Evolutionary conservation across 495 filamentous ascomycete species (phyloP).

Genomic region (Immersiella caudata): DNA sequence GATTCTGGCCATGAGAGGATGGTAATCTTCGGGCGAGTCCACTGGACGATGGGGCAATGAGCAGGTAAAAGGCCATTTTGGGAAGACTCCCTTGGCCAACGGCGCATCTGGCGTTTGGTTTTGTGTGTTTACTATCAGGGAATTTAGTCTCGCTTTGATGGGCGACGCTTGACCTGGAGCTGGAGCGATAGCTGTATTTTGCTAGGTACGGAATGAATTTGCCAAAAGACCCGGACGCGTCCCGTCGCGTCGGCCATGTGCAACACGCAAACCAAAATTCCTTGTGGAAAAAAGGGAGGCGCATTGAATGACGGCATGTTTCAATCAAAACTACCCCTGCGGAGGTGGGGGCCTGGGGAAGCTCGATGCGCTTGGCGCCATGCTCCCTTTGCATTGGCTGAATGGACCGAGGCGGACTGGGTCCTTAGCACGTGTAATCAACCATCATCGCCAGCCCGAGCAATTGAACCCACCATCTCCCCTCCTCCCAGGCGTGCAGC

Average conservation of each 20-base stretch:
- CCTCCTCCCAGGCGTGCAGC: background rate
- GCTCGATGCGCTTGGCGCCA: slow-evolving; percentile 5
- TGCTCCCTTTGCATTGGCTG: slow-evolving; percentile 8
- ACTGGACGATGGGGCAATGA: slow-evolving; percentile 4
- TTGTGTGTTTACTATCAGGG: background rate
- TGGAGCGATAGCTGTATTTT: background rate
- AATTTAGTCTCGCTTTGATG: background rate
- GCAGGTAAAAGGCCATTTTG: slow-evolving; percentile 1
- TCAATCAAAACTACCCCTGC: slow-evolving; percentile 20
- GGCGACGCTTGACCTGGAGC: background rate
- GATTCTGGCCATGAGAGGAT: background rate
- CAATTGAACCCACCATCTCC: background rate
- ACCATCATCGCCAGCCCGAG: background rate
- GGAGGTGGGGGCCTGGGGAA: slow-evolving; percentile 19
- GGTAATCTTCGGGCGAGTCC: slow-evolving; percentile 3
- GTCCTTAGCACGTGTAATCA: slow-evolving; percentile 16
- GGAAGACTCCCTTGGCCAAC: background rate
- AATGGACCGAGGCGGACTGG: background rate
- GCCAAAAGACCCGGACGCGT: background rate
- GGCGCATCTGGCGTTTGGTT: background rate
- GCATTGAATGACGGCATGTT: slow-evolving; percentile 29
- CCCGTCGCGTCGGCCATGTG: slow-evolving; percentile 12
- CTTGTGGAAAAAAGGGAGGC: background rate
- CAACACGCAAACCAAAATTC: slow-evolving; percentile 1
- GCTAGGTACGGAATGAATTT: slow-evolving; percentile 4